Evolutionary conservation across 805 yeast genomes (phyloP), one percentile per base, ranked within the genome.

Genomic region (Clavispora asparagi): DNA sequence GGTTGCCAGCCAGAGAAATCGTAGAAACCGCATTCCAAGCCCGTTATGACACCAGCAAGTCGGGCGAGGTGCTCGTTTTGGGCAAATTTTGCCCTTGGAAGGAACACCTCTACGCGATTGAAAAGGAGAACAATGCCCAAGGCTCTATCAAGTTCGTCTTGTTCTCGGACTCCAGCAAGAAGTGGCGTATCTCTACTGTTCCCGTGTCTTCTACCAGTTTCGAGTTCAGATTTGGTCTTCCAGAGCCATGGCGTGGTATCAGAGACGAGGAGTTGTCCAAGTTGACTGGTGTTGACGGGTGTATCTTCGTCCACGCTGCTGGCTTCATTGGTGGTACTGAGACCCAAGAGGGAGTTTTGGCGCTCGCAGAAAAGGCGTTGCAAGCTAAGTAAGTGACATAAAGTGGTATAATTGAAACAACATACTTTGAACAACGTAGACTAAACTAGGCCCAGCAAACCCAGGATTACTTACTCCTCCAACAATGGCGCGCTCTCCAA

Each of bases 321-420:
- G 98, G 99, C 0, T 94, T 94, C 68, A 94, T 94, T 59, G 99
- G 99, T 39, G 99, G 99, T 44, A 88, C 92, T 46, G 75, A 82
- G 60, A 77, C 95, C 23, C 71, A 75, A 52, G 97, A 89, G 43
- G 85, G 87, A 29, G 97, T 84, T 12, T 62, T 89, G 47, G 67
- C 79, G 59, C 75, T 94, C 65, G 97, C 98, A 7, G 70, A 68
- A 44, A 43, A 55, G 53, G 60, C 69, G 11, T 59, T 64, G 51
- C 55, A 39, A 29, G 45, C 48, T 11, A 41, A 37, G 7, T 41
- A 37, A 27, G 27, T 27, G 25, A n/a, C 29, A 6, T 7, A 17
- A 36, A 10, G 7, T n/a, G 27, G 39, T 36, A 17, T 33, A 16
- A 31, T 37, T 8, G 14, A 14, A 26, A 39, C 29, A 16, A n/a